Conservation (phyloP, 2,329 filamentous ascomycete species). For the Scytalidium lignicola region DNA sequence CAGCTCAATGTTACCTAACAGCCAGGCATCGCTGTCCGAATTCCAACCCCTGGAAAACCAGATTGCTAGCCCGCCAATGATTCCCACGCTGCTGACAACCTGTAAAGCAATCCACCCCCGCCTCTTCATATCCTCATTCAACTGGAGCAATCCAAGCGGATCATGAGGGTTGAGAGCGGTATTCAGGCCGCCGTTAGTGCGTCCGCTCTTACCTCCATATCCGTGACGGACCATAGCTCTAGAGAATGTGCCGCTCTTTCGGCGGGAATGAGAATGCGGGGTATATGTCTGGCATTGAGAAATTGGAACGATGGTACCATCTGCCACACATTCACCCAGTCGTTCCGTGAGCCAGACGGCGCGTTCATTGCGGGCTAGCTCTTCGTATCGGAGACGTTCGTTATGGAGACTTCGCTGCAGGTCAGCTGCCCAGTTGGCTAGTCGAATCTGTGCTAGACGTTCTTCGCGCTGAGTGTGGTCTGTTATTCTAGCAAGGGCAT, state of each 20-base stretch:
- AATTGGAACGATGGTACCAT: conserved; percentile 55
- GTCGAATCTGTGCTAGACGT: conserved; percentile 58
- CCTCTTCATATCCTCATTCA: conserved; percentile 60
- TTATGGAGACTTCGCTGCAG: conserved; percentile 70
- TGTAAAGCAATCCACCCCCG: conserved; percentile 66
- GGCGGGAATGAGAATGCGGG: not conserved
- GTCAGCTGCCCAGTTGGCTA: conserved; percentile 79
- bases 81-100: conserved; percentile 66
- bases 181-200: not conserved
- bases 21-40: not conserved
- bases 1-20: not conserved
- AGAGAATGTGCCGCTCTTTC: conserved; percentile 1
- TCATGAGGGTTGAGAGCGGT: conserved; percentile 46
- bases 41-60: conserved; percentile 42
- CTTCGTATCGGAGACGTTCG: conserved; percentile 65
- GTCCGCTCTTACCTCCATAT: not conserved
- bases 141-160: conserved; percentile 70
- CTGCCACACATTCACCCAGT: conserved; percentile 61
- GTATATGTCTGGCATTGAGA: conserved; percentile 21
- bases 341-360: conserved; percentile 64
- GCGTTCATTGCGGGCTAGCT: conserved; percentile 55
- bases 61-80: conserved; percentile 67
- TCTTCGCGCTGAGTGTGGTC: conserved; percentile 57
- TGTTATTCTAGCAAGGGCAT: conserved; percentile 55
- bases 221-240: not conserved